These are phyloP conservation scores for Polyrhizophydium stewartii DNA, from an alignment of 371 early-diverging fungal species.

Conservation along the genomic window DNA sequence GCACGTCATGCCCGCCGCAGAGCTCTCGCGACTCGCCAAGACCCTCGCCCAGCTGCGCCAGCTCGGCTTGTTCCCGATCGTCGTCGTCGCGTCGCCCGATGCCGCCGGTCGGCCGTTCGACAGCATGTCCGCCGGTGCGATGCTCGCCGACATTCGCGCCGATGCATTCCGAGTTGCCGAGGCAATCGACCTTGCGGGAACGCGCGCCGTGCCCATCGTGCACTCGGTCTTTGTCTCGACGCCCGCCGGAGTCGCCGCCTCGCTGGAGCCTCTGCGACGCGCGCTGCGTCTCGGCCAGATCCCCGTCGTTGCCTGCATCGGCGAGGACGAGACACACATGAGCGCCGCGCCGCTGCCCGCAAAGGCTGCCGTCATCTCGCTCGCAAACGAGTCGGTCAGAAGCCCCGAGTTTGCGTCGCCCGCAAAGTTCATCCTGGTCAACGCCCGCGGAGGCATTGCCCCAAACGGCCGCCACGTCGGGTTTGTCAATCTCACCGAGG, in stretches of 20 bases:
- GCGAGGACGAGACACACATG: neutral
- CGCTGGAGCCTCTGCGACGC: constrained; percentile 14
- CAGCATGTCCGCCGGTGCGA: too few relatives aligned
- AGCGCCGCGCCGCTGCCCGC: neutral
- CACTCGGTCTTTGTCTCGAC: constrained; percentile 42
- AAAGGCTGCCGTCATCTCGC: constrained; percentile 4
- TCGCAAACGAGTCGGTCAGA: constrained; percentile 1
- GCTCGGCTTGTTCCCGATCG: constrained; percentile 67
- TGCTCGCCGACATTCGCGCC: constrained; percentile 41
- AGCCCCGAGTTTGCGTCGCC: constrained; percentile 13
- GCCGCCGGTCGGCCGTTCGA: constrained; percentile 15
- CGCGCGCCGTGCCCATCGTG: constrained; percentile 63
- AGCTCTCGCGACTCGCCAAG: constrained; percentile 48
- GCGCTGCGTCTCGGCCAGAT: constrained; percentile 38
- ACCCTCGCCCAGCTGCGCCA: constrained; percentile 66
- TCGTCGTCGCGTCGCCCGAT: constrained; percentile 3
- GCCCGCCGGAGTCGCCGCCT: neutral
- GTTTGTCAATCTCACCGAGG: constrained; percentile 68
- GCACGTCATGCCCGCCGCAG: constrained; percentile 47
- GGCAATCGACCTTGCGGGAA: constrained; percentile 71
- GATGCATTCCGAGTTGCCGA: constrained; percentile 58
- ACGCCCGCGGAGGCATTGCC: constrained; percentile 46
- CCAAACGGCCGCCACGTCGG: constrained; percentile 12
- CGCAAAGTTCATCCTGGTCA: constrained; percentile 47
- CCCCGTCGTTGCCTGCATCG: constrained; percentile 42